These are phyloP conservation scores for Coprinopsis strossmayeri DNA, from an alignment of 768 basidiomycete genomes.

Conservation along the genomic window DNA sequence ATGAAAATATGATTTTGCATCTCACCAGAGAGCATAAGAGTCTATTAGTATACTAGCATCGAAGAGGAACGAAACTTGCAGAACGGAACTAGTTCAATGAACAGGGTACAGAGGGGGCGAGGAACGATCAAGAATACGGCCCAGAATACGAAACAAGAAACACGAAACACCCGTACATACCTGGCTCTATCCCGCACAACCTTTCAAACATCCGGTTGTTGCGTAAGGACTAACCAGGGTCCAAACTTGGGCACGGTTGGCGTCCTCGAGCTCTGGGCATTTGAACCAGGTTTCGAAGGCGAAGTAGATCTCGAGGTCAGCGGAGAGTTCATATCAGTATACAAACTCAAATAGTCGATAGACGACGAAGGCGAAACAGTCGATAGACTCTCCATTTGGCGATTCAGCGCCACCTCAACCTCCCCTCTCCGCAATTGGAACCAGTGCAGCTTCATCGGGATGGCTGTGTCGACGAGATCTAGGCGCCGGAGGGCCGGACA, in stretches of 20 bases:
- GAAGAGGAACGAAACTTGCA: no score
- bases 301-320: not conserved
- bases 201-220: conserved; percentile 2
- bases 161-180: no score
- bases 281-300: not conserved
- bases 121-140: no score
- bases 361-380: not conserved
- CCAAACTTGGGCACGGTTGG: not conserved
- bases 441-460: not conserved
- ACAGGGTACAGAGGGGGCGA: no score
- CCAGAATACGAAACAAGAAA: no score
- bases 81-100: no score
- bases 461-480: not conserved
- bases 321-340: not conserved
- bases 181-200: no score
- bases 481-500: not conserved
- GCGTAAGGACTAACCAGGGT: not conserved
- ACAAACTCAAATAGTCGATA: not conserved
- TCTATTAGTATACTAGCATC: no score
- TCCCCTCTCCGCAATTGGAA: not conserved
- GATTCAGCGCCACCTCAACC: not conserved
- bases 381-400: not conserved
- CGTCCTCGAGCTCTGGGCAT: not conserved
- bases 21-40: no score
- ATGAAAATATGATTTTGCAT: no score